Conservation (phyloP, 805 yeast genomes). For the Metschnikowia hibisci region DNA sequence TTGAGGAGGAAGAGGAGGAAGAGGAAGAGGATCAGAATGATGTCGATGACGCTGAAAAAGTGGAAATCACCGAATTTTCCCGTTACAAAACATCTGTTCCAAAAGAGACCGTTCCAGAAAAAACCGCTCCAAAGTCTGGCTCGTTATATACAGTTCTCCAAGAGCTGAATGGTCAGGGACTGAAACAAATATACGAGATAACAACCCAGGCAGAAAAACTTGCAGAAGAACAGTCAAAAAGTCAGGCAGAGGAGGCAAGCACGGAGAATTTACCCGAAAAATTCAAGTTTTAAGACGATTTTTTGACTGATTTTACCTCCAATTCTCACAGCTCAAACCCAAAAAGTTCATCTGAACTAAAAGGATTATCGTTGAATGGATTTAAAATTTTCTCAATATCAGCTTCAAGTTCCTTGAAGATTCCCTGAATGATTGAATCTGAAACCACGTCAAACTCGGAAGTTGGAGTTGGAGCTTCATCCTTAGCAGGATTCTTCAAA, state of each 20-base stretch:
- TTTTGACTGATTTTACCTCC: too few relatives aligned
- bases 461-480: neutral
- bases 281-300: conserved; percentile 9
- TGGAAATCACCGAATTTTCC: conserved; percentile 14
- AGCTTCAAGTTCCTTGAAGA: conserved; percentile 29
- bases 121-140: neutral
- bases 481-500: neutral
- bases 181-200: conserved; percentile 7
- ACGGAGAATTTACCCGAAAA: neutral
- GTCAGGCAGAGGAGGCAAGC: neutral
- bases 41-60: conserved; percentile 12
- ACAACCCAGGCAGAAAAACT: neutral
- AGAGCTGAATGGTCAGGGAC: conserved; percentile 10
- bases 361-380: conserved; percentile 21
- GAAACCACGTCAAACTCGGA: neutral
- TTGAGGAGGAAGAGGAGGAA: conserved; percentile 44
- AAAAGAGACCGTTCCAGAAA: neutral
- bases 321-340: neutral
- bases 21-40: conserved; percentile 8
- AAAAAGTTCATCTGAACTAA: conserved; percentile 1
- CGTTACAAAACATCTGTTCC: neutral
- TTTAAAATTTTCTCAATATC: conserved; percentile 29
- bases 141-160: conserved; percentile 15
- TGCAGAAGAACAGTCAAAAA: neutral
- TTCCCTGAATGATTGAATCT: conserved; percentile 21